Evolutionary conservation across 164 flowering plant species (phyloP).

Genomic region (Magnolia sinica): DNA sequence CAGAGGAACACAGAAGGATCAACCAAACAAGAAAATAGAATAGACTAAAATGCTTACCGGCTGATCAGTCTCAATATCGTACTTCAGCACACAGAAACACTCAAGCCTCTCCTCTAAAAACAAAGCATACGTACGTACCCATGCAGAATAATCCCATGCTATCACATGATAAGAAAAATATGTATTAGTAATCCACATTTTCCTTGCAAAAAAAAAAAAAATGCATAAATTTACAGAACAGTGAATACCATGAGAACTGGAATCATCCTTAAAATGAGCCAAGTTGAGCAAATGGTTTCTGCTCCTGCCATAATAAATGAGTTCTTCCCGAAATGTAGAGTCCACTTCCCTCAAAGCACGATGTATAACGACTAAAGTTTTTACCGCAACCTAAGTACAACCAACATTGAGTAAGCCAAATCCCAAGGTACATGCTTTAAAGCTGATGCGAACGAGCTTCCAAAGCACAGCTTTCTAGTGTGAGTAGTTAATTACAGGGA

Average conservation of each 20-base stretch:
- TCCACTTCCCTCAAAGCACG: slow-evolving; percentile 98
- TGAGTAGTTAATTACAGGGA: neutral
- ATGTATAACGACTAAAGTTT: slow-evolving; percentile 85
- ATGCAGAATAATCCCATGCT: slow-evolving; percentile 99
- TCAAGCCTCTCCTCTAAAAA: slow-evolving; percentile 93
- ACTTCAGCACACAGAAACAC: slow-evolving; percentile 79
- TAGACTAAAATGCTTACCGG: slow-evolving; percentile 43
- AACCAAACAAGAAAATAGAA: too few species aligned
- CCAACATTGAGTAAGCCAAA: slow-evolving; percentile 8
- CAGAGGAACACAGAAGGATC: too few species aligned
- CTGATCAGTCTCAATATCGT: slow-evolving; percentile 77
- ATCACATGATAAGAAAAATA: slow-evolving; percentile 5
- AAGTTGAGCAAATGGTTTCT: slow-evolving; percentile 86
- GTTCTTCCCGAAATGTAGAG: slow-evolving; percentile 87
- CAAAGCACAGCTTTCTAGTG: neutral
- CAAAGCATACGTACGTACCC: slow-evolving; percentile 92
- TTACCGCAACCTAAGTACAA: slow-evolving; percentile 75
- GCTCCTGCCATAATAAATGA: slow-evolving; percentile 79
- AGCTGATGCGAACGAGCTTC: slow-evolving; percentile 4
- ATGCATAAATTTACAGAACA: neutral
- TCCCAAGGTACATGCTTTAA: neutral
- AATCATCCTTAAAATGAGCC: slow-evolving; percentile 96
- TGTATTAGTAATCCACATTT: neutral
- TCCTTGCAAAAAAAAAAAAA: too few species aligned
- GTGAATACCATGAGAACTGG: slow-evolving; percentile 77